These are phyloP conservation scores for Euphorbia lathyris DNA, from an alignment of 345 rosid species.

Conservation along the genomic window DNA sequence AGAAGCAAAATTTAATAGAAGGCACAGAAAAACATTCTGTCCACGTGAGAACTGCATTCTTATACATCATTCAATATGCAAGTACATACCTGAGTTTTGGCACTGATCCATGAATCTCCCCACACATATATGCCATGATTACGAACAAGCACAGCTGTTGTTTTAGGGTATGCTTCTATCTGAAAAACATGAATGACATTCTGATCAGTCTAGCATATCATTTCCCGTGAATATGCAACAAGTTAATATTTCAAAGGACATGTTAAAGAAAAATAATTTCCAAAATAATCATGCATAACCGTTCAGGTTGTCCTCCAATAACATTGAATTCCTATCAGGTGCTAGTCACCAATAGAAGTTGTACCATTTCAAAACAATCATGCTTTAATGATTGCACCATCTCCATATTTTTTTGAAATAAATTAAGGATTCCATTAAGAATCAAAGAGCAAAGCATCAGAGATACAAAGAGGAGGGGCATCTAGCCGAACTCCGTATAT, in stretches of 20 bases:
- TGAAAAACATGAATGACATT: constrained; percentile 23
- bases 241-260: background rate
- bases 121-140: constrained; percentile 91
- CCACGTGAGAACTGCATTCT: background rate
- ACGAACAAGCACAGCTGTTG: constrained; percentile 94
- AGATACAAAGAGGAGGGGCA: too few species aligned
- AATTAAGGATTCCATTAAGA: too few species aligned
- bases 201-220: constrained; percentile 2
- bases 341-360: background rate
- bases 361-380: background rate
- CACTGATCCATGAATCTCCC: constrained; percentile 99
- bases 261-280: background rate
- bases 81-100: constrained; percentile 86
- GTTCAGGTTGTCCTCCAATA: constrained; percentile 1
- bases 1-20: background rate
- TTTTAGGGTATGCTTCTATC: constrained; percentile 87
- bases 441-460: too few species aligned
- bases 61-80: background rate
- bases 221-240: constrained; percentile 8
- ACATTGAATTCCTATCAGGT: background rate
- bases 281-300: background rate
- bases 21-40: background rate
- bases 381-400: background rate
- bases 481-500: background rate
- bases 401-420: background rate